phyloP scores from a whole-genome alignment of 225 moss, liverwort and hornwort genomes.

The Bryoerythrophyllum caledonicum region DNA sequence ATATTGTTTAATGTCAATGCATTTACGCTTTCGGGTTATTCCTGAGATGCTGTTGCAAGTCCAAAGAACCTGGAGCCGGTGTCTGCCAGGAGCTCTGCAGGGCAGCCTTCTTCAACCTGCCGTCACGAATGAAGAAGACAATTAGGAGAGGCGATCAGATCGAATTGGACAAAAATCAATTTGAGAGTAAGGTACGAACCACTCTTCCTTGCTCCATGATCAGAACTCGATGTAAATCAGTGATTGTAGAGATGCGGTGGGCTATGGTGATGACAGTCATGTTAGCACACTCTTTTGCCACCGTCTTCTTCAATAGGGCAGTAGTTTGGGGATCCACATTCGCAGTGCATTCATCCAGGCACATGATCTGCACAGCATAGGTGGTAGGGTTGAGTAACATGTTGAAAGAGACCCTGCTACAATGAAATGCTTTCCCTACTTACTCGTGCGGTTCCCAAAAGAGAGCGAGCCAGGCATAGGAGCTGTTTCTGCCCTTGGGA shows the following conservation, averaged over 20 bases:
- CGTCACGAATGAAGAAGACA: background rate
- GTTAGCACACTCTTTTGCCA: slow-evolving; percentile 67
- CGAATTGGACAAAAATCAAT: slow-evolving; percentile 5
- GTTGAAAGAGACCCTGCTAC: background rate
- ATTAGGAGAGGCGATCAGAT: background rate
- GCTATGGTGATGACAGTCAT: slow-evolving; percentile 96
- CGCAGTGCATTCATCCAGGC: slow-evolving; percentile 97
- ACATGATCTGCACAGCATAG: slow-evolving; percentile 65
- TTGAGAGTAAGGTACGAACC: slow-evolving; percentile 40
- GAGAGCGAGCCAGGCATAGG: slow-evolving; percentile 86
- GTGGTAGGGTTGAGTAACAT: background rate
- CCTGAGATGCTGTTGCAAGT: slow-evolving; percentile 59
- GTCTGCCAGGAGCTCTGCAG: slow-evolving; percentile 61
- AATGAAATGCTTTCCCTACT: slow-evolving; percentile 10
- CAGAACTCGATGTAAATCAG: slow-evolving; percentile 71
- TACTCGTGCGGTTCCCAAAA: slow-evolving; percentile 73
- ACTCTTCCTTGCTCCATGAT: slow-evolving; percentile 84
- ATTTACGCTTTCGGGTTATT: slow-evolving; percentile 15
- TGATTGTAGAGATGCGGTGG: slow-evolving; percentile 85
- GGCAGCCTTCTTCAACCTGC: slow-evolving; percentile 87
- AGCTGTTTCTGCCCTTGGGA: slow-evolving; percentile 96
- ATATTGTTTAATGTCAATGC: background rate
- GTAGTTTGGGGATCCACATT: slow-evolving; percentile 92
- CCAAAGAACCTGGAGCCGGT: slow-evolving; percentile 73
- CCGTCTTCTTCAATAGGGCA: slow-evolving; percentile 74